Percentiles rank a stretch among this genome's conserved stretches.
These are phyloP conservation scores for Coemansia sp. DNA, from an alignment of 192 early-diverging fungal species.

Conservation along the genomic window DNA sequence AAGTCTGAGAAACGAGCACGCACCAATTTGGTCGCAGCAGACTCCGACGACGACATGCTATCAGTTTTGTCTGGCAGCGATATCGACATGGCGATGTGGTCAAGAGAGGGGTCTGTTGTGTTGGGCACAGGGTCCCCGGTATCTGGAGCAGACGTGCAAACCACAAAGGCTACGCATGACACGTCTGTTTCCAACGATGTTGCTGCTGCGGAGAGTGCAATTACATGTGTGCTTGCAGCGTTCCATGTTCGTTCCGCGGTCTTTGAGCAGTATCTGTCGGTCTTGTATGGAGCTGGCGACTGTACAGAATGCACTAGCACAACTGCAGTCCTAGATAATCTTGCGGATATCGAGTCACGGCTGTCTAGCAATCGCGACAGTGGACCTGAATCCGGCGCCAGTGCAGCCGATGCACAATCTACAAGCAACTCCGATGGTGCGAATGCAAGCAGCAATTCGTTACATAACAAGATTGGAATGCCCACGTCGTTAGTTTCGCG, in stretches of 20 bases:
- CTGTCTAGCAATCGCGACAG: background rate
- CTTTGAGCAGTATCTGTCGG: slow-evolving; percentile 72
- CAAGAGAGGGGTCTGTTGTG: slow-evolving; percentile 23
- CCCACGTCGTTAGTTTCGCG: slow-evolving; percentile 18
- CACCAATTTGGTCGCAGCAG: slow-evolving; percentile 6
- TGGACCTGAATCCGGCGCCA: background rate
- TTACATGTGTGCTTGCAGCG: slow-evolving; percentile 54
- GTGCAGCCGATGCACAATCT: background rate
- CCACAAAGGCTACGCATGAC: background rate
- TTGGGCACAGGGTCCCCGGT: slow-evolving; percentile 28
- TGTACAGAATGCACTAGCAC: slow-evolving; percentile 29
- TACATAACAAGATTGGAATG: background rate
- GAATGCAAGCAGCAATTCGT: background rate
- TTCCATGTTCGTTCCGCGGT: slow-evolving; percentile 73
- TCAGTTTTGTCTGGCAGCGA: slow-evolving; percentile 46
- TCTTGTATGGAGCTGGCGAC: slow-evolving; percentile 55
- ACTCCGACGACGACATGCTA: slow-evolving; percentile 43
- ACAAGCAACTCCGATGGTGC: background rate
- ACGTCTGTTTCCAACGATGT: slow-evolving; percentile 3
- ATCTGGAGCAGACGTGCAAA: background rate
- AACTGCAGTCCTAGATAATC: slow-evolving; percentile 8
- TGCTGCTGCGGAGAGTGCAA: slow-evolving; percentile 29
- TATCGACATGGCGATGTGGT: slow-evolving; percentile 44
- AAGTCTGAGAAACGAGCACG: slow-evolving; percentile 25
- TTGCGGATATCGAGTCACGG: slow-evolving; percentile 10